These are phyloP conservation scores for Akanthomyces dipterigenus DNA, from an alignment of 2,329 filamentous ascomycete species.

Conservation along the genomic window DNA sequence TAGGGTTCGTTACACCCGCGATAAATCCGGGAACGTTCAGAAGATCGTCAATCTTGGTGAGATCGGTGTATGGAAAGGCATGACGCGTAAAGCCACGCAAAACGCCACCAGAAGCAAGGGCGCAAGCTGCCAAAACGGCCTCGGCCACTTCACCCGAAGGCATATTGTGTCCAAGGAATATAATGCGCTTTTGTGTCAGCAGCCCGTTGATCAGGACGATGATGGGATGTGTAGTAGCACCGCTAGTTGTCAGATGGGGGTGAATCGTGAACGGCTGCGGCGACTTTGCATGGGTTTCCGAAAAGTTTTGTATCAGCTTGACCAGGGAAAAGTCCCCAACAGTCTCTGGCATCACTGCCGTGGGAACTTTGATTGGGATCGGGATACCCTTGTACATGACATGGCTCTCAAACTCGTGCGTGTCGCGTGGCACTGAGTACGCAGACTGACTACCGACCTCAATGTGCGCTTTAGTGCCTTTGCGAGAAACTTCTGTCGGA, in stretches of 20 bases:
- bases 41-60: slow-evolving; percentile 95
- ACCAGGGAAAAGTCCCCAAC: slow-evolving; percentile 97
- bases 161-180: slow-evolving; percentile 92
- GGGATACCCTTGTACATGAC: slow-evolving; percentile 96
- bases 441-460: slow-evolving; percentile 48
- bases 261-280: slow-evolving; percentile 82
- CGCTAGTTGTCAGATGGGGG: slow-evolving; percentile 88
- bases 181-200: slow-evolving; percentile 90
- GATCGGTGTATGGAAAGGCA: slow-evolving; percentile 95
- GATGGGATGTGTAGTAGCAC: slow-evolving; percentile 83
- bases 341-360: slow-evolving; percentile 87
- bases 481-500: slow-evolving; percentile 46
- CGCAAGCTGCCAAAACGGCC: slow-evolving; percentile 95
- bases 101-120: slow-evolving; percentile 86
- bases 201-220: slow-evolving; percentile 92
- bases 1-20: slow-evolving; percentile 93
- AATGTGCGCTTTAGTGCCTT: slow-evolving; percentile 56
- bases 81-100: slow-evolving; percentile 90
- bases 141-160: slow-evolving; percentile 95
- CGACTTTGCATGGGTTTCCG: slow-evolving; percentile 70
- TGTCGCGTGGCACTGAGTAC: slow-evolving; percentile 82
- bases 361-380: slow-evolving; percentile 93
- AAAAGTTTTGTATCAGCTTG: slow-evolving; percentile 94
- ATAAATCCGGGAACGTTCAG: slow-evolving; percentile 96
- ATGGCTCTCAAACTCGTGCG: slow-evolving; percentile 93